A percentile compares a stretch with the other conserved stretches of the same genome.
These are phyloP conservation scores for Bifiguratus adelaidae DNA, from an alignment of 192 early-diverging fungal genomes.

Conservation along the genomic window DNA sequence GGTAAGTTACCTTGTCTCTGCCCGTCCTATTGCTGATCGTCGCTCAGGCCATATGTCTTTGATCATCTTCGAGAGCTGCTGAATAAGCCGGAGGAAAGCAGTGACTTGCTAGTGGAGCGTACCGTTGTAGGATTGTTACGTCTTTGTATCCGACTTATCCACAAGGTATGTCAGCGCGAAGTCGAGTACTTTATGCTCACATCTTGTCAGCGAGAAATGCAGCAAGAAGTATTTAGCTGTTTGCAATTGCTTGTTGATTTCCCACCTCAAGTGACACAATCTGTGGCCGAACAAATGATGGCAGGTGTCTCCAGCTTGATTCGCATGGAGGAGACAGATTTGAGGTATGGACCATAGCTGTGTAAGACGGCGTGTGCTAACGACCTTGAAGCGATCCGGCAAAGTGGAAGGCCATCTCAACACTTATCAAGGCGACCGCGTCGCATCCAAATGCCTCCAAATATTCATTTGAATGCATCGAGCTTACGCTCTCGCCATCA, in stretches of 20 bases:
- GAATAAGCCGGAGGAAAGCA: constrained; percentile 45
- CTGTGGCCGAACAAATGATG: constrained; percentile 69
- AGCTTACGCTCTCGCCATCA: constrained; percentile 39
- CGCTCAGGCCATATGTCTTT: constrained; percentile 50
- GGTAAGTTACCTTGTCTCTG: constrained; percentile 17
- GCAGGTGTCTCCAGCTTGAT: constrained; percentile 58
- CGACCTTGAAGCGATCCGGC: constrained; percentile 3
- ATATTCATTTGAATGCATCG: constrained; percentile 53
- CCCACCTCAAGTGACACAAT: constrained; percentile 43
- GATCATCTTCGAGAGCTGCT: constrained; percentile 65
- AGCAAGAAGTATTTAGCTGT: constrained; percentile 32
- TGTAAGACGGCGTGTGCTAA: background rate
- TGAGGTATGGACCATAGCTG: constrained; percentile 16
- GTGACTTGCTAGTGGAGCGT: constrained; percentile 62
- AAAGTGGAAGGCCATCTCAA: constrained; percentile 39
- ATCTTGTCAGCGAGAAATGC: constrained; percentile 39
- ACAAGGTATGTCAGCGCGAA: too few species aligned
- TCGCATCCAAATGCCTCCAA: constrained; percentile 49
- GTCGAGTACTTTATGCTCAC: background rate
- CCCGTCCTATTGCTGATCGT: constrained; percentile 17
- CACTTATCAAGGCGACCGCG: constrained; percentile 38
- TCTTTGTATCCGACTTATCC: constrained; percentile 58
- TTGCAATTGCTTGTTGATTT: constrained; percentile 41
- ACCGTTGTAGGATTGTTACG: constrained; percentile 64
- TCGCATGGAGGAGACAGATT: constrained; percentile 37